Evolutionary conservation across 2,329 filamentous ascomycete species (phyloP).

Genomic region (Curvularia verruculosa): DNA sequence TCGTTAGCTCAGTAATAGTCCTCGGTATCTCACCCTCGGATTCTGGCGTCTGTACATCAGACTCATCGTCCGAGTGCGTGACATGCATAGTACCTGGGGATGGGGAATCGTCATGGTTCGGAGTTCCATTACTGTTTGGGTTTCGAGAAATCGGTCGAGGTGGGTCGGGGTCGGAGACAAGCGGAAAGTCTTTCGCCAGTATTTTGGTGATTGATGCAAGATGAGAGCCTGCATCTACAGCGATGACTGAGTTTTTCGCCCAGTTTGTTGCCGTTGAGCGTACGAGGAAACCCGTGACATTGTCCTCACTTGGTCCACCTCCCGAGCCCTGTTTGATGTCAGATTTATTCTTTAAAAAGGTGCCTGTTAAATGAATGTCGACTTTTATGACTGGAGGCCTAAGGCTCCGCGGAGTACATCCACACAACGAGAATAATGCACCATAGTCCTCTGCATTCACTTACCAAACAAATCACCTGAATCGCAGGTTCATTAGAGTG

Average conservation of each 20-base stretch:
- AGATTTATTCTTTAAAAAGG: constrained; percentile 9
- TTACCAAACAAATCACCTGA: constrained; percentile 57
- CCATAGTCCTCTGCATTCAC: constrained; percentile 19
- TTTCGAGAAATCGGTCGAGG: constrained; percentile 21
- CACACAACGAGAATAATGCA: background rate
- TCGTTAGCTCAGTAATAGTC: constrained; percentile 62
- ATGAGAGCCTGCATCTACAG: constrained; percentile 93
- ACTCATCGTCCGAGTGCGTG: constrained; percentile 38
- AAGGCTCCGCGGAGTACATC: background rate
- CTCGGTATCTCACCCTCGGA: constrained; percentile 34
- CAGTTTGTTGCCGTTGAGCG: constrained; percentile 80
- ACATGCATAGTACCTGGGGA: constrained; percentile 35
- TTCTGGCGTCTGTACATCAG: constrained; percentile 32
- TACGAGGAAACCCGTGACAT: constrained; percentile 87
- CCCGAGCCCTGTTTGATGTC: constrained; percentile 74
- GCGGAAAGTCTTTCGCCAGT: constrained; percentile 64
- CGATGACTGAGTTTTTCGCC: constrained; percentile 80
- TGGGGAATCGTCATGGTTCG: constrained; percentile 25
- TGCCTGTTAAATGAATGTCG: background rate
- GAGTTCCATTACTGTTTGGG: constrained; percentile 23
- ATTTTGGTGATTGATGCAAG: constrained; percentile 83
- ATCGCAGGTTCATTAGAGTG: constrained; percentile 49
- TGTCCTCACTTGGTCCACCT: constrained; percentile 88
- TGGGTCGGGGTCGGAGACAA: constrained; percentile 39
- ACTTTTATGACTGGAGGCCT: background rate